Evolutionary conservation across 2,329 filamentous ascomycete genomes (phyloP), one percentile per base, ranked within the genome.

Genomic region (Alternaria metachromatica): DNA sequence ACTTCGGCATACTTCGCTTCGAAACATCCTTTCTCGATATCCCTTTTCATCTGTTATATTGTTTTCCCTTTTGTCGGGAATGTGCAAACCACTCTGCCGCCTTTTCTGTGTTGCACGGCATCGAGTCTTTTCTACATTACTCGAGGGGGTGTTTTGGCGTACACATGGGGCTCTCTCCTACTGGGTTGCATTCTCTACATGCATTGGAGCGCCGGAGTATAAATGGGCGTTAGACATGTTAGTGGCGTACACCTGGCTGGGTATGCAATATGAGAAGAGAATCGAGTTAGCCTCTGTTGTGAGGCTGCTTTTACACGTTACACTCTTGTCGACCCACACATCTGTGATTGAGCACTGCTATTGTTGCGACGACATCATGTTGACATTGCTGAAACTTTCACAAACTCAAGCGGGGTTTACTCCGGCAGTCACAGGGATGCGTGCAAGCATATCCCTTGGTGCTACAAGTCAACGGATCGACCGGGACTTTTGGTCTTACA

Each of bases 1-100:
- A 70, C 63, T 55, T 53, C 20, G 41, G 44, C 62, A 66, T 62
- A 66, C 48, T 68, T 65, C 61, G 63, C 41, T 68, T 63, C 61
- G 46, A 10, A 61, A 63, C 49, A 62, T 63, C 61, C 62, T 65
- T 70, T 65, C 62, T 60, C 64, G 66, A 68, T 68, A 70, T 70
- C 66, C 66, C 60, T 64, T 67, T 63, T 33, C 49, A 61, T 53
- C 62, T 64, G 64, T 65, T 44, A 50, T 55, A 68, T 68, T 68
- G 56, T 60, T 68, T 58, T 37, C 28, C 37, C 48, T 50, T 66
- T 58, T 26, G 25, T 37, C 30, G 58, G 58, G 55, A 60, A 45
- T 66, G 66, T 67, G 63, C 43, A 67, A 57, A 65, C 63, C 50
- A 59, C 60, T 66, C 51, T 8, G 45, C 53, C 50, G 9, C 48